A percentile compares a stretch with the other conserved stretches of the same genome.
Evolutionary conservation across 2,329 filamentous ascomycete genomes (phyloP).

Genomic region (Ophiostoma himal-ulmi): DNA sequence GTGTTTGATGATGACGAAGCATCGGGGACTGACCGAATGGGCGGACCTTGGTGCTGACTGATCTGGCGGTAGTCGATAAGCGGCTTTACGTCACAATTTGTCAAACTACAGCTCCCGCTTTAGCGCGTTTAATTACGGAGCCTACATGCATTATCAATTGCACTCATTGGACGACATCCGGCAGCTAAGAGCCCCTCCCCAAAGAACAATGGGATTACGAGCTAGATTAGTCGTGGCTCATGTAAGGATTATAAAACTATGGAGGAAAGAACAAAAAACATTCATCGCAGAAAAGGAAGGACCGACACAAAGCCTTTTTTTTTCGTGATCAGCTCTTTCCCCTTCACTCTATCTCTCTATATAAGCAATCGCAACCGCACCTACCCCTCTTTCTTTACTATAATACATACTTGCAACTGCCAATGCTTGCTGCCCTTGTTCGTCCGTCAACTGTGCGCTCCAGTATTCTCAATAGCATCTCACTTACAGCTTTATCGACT

Average conservation of each 20-base stretch:
- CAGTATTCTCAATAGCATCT: not conserved
- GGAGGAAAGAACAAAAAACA: not conserved
- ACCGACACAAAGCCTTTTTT: not conserved
- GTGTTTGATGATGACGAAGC: not conserved
- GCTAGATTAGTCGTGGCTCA: constrained; percentile 8
- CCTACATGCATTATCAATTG: constrained; percentile 3
- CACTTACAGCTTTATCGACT: not conserved
- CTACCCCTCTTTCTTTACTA: constrained; percentile 6
- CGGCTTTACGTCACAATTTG: constrained; percentile 26
- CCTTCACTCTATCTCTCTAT: not conserved
- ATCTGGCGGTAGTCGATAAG: not conserved
- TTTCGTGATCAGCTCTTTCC: not conserved
- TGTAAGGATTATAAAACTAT: constrained; percentile 18
- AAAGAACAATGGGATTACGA: not conserved
- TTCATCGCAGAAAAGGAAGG: not conserved
- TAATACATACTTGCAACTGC: constrained; percentile 2
- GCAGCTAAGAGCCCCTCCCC: not conserved
- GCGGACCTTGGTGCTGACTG: not conserved
- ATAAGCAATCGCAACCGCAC: not conserved
- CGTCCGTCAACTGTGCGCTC: constrained; percentile 21
- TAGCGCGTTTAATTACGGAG: constrained; percentile 2
- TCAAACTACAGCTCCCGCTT: not conserved
- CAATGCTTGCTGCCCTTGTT: constrained; percentile 21
- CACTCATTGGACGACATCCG: not conserved
- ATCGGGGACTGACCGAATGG: not conserved